Conservation (phyloP, 192 early-diverging fungal genomes). For the Podila epicladia region DNA sequence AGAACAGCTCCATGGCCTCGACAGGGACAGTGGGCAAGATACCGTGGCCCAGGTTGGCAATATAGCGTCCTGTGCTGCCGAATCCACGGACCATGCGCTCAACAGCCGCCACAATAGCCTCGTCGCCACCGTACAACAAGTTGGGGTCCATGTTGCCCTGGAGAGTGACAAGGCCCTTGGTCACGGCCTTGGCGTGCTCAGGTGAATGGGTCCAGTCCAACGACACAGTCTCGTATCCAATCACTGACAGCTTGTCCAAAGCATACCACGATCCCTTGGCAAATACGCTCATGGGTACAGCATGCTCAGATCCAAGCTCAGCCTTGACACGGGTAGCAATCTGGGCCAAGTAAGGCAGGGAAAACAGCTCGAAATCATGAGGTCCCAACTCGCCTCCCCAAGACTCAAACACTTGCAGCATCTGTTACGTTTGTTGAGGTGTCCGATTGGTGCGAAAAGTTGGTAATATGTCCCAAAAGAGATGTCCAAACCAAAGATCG, state of each 20-base stretch:
- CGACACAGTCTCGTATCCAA: conserved; percentile 87
- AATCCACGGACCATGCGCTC: conserved; percentile 85
- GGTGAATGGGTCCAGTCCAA: conserved; percentile 94
- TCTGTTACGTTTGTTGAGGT: conserved; percentile 50
- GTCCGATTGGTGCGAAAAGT: neutral
- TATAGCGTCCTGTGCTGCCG: conserved; percentile 76
- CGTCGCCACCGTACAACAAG: conserved; percentile 78
- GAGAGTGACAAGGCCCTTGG: conserved; percentile 68
- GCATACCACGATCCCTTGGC: conserved; percentile 93
- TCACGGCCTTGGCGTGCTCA: conserved; percentile 58
- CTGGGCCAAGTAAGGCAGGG: conserved; percentile 88
- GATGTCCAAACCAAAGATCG: too few relatives aligned
- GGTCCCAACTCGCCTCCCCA: conserved; percentile 95
- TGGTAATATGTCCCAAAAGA: neutral
- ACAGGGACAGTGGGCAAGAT: conserved; percentile 88
- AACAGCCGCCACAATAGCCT: conserved; percentile 78
- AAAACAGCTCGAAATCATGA: conserved; percentile 81
- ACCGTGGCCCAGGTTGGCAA: conserved; percentile 98
- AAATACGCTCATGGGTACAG: conserved; percentile 93
- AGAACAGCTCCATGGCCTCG: conserved; percentile 72
- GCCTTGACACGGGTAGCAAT: conserved; percentile 84
- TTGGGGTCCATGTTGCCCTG: conserved; percentile 98
- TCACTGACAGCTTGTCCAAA: conserved; percentile 71
- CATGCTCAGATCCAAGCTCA: conserved; percentile 40
- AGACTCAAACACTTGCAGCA: conserved; percentile 97